phyloP scores from a whole-genome alignment of 140 eudicot species.

The Erigeron philadelphicus region DNA sequence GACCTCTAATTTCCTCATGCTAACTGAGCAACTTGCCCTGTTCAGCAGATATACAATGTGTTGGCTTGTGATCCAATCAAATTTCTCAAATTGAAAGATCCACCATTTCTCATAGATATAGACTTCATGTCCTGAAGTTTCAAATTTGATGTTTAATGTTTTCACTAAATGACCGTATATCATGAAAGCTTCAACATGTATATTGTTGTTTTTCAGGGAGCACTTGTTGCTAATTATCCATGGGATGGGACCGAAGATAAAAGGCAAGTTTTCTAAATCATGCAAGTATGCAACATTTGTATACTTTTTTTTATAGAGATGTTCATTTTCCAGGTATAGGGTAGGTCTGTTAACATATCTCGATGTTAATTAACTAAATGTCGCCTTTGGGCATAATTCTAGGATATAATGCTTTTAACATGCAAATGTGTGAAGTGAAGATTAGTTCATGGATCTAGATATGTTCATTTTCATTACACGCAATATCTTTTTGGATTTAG shows the following conservation, averaged over 20 bases:
- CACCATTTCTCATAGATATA: neutral
- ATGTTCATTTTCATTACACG: neutral
- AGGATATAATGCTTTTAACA: neutral
- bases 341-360: neutral
- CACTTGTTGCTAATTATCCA: constrained; percentile 98
- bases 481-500: neutral
- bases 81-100: neutral
- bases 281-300: neutral
- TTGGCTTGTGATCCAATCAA: neutral
- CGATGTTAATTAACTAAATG: neutral
- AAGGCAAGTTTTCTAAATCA: constrained; percentile 34
- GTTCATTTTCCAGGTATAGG: neutral
- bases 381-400: neutral
- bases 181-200: constrained; percentile 4
- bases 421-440: neutral
- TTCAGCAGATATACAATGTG: neutral
- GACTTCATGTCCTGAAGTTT: neutral
- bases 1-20: neutral
- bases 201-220: constrained; percentile 57
- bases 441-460: neutral
- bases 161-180: neutral
- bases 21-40: neutral
- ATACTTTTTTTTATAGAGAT: neutral
- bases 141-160: neutral
- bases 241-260: constrained; percentile 90